phyloP scores from a whole-genome alignment of 345 rosid species.

The Gossypium raimondii region DNA sequence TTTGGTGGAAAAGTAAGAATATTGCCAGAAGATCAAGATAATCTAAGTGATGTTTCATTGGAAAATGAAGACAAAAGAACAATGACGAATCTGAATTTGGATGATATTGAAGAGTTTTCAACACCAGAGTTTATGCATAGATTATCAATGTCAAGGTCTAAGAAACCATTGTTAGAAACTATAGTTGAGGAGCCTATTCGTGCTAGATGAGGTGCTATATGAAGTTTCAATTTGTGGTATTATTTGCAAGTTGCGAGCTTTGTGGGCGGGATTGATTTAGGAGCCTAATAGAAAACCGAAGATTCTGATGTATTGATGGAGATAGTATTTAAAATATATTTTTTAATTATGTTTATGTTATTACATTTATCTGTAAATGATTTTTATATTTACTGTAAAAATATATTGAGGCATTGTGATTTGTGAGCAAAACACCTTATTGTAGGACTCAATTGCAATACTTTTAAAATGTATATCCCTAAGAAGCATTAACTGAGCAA shows the following conservation, averaged over 20 bases:
- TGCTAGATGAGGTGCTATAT: constrained; percentile 16
- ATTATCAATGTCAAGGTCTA: constrained; percentile 61
- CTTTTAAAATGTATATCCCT: no score
- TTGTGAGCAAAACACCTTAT: no score
- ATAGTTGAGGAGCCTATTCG: constrained; percentile 53
- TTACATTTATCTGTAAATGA: no score
- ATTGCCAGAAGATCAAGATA: constrained; percentile 22
- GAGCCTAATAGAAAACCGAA: constrained; percentile 1
- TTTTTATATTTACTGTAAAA: no score
- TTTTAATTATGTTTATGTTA: no score
- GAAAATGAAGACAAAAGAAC: constrained; percentile 4
- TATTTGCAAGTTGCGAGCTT: constrained; percentile 1
- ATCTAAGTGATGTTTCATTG: constrained; percentile 13
- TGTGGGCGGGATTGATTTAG: background rate
- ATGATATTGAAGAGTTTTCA: constrained; percentile 56
- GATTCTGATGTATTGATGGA: background rate
- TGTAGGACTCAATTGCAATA: no score
- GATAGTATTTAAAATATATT: background rate
- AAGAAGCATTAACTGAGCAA: no score
- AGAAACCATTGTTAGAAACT: constrained; percentile 74
- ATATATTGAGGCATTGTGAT: no score
- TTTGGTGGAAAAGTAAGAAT: constrained; percentile 26
- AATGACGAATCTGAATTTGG: constrained; percentile 44
- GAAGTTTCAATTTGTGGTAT: background rate
- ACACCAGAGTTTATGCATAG: constrained; percentile 50